phyloP scores from a whole-genome alignment of 345 rosid genomes.

The Aethionema arabicum region DNA sequence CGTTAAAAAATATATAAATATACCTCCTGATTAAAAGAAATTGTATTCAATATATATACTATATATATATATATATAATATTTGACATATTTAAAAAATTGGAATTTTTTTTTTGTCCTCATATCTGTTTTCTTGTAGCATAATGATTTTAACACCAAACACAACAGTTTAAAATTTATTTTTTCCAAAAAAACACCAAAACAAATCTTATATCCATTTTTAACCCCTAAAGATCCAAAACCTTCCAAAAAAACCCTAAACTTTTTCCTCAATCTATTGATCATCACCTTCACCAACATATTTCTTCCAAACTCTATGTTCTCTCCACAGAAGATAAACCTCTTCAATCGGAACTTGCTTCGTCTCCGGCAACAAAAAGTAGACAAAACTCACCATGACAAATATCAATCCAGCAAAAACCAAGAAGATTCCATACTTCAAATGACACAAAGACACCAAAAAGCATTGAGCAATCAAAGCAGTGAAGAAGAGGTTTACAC shows the following conservation, averaged over 20 bases:
- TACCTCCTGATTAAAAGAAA: no score
- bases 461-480: constrained; percentile 82
- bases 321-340: constrained; percentile 67
- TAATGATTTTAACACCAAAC: no score
- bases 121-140: no score
- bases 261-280: background rate
- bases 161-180: no score
- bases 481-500: constrained; percentile 78
- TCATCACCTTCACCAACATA: constrained; percentile 33
- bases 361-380: constrained; percentile 80
- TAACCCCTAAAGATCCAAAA: constrained; percentile 1
- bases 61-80: no score
- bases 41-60: no score
- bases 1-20: no score
- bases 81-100: no score
- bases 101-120: no score
- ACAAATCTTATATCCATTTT: no score
- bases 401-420: constrained; percentile 62
- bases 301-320: constrained; percentile 83
- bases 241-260: background rate
- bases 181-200: no score
- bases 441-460: constrained; percentile 69
- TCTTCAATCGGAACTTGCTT: constrained; percentile 91
- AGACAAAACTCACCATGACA: constrained; percentile 72
- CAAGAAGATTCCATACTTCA: constrained; percentile 69